A percentile compares a stretch with the other conserved stretches of the same genome.
Conservation (phyloP, 192 early-diverging fungal species). For the Hyaloraphidium curvatum region DNA sequence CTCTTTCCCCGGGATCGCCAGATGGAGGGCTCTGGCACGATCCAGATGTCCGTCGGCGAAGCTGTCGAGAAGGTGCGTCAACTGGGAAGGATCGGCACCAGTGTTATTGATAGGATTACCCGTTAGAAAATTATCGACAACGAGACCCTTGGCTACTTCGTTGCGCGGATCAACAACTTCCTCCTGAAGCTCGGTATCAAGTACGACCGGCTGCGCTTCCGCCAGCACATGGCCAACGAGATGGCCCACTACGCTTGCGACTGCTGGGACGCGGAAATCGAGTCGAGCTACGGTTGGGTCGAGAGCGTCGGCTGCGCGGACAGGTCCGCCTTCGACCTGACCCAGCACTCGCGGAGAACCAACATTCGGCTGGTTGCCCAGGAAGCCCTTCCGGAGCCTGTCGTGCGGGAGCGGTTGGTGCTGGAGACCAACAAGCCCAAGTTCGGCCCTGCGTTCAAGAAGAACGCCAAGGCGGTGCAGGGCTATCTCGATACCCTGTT, state of each 20-base stretch:
- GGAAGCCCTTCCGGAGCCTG: constrained; percentile 66
- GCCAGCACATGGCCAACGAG: constrained; percentile 98
- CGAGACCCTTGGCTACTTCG: constrained; percentile 95
- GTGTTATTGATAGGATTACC: constrained; percentile 10
- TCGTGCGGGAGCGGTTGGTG: constrained; percentile 47
- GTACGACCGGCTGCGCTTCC: constrained; percentile 66
- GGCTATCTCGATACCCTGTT: constrained; percentile 45
- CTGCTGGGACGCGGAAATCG: constrained; percentile 98
- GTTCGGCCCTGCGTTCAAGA: constrained; percentile 86
- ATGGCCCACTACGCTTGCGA: constrained; percentile 99
- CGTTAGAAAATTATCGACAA: constrained; percentile 62
- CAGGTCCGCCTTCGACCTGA: constrained; percentile 92
- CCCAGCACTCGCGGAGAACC: constrained; percentile 71
- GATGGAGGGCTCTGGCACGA: constrained; percentile 48
- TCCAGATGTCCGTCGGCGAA: constrained; percentile 70
- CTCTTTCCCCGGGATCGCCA: constrained; percentile 64
- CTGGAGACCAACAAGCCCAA: constrained; percentile 73
- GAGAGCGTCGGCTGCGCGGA: constrained; percentile 99
- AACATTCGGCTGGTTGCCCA: constrained; percentile 87
- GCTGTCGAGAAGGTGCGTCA: constrained; percentile 51
- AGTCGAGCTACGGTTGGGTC: constrained; percentile 90
- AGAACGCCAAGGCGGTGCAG: constrained; percentile 73
- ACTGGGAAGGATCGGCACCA: constrained; percentile 3
- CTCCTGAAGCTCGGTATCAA: constrained; percentile 80
- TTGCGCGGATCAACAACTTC: constrained; percentile 86